Evolutionary conservation across 169 alveolate species (phyloP).

Genomic region (Perkinsus olseni): DNA sequence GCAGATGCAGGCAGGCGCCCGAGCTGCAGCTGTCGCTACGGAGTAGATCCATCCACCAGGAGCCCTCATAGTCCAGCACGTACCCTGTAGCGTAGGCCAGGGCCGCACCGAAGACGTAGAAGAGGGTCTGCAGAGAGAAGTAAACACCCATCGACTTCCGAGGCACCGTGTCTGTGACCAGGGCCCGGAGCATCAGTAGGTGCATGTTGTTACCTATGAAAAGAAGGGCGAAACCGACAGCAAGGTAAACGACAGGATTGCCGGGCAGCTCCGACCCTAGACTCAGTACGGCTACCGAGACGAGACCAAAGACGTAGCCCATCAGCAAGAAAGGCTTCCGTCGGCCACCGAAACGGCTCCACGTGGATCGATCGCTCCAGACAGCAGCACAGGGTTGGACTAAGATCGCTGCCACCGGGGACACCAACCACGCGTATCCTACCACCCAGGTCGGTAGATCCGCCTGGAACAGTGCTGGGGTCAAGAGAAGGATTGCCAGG

Average conservation of each 20-base stretch:
- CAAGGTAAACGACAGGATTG: neutral
- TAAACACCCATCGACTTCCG: neutral
- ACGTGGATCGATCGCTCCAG: neutral
- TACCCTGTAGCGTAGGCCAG: neutral
- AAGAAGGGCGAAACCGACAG: neutral
- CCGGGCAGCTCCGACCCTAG: neutral
- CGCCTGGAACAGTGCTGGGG: neutral
- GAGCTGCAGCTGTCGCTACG: neutral
- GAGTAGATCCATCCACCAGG: neutral
- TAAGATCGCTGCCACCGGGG: neutral
- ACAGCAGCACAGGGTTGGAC: constrained; percentile 2
- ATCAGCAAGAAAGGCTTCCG: neutral
- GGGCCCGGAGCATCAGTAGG: neutral
- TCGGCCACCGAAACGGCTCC: neutral
- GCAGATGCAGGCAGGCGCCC: neutral
- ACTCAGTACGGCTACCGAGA: neutral
- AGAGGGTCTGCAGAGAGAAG: neutral
- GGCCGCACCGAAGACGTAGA: neutral
- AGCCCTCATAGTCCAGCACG: neutral
- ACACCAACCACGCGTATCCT: neutral
- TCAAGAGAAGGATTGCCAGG: neutral
- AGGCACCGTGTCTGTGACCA: neutral
- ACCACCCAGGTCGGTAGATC: neutral
- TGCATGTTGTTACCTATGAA: neutral
- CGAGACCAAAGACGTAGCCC: neutral